Evolutionary conservation across 2,329 filamentous ascomycete genomes (phyloP), one percentile per base, ranked within the genome.

Genomic region (Sclerotinia minor): DNA sequence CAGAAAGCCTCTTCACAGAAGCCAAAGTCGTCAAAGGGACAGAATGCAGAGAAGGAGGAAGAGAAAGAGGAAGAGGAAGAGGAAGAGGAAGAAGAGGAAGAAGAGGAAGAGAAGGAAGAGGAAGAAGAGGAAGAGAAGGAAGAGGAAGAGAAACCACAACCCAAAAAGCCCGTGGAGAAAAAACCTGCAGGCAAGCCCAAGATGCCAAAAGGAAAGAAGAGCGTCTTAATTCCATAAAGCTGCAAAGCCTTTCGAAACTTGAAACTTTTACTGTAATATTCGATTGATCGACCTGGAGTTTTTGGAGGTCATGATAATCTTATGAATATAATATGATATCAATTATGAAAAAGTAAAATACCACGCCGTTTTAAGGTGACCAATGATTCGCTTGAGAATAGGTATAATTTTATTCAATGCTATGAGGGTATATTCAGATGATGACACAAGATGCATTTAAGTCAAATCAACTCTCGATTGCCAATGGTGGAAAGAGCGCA

Each of bases 401-500:
- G n/a, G 15, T 8, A 26, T 49, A n/a, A 19, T 29, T 26, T 26
- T n/a, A 32, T 44, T 41, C 15, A 13, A 44, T 32, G 35, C 49
- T 26, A 44, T 54, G 11, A 32, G 61, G 61, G 61, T 64, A 64
- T 64, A 55, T 32, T 26, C 1, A 54, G 13, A 13, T 32, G 32
- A 5, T n/a, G 19, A 17, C 41, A 64, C 45, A 64, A 15, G n/a
- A 38, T 8, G 8, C 29, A 54, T 11, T 29, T 15, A 54, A 54
- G 32, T 11, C 26, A 45, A 54, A 65, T 78, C 72, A 82, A 35
- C 77, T 76, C 70, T 82, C 80, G 0, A 81, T 77, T 4, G 79
- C 72, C 32, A 84, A 68, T 2, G 82, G 84, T 41, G 86, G 86
- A 72, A 88, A 88, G 53, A 88, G 73, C 0, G 78, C 79, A 32